phyloP scores from a whole-genome alignment of 116 monocot species.

The Cymodocea nodosa region DNA sequence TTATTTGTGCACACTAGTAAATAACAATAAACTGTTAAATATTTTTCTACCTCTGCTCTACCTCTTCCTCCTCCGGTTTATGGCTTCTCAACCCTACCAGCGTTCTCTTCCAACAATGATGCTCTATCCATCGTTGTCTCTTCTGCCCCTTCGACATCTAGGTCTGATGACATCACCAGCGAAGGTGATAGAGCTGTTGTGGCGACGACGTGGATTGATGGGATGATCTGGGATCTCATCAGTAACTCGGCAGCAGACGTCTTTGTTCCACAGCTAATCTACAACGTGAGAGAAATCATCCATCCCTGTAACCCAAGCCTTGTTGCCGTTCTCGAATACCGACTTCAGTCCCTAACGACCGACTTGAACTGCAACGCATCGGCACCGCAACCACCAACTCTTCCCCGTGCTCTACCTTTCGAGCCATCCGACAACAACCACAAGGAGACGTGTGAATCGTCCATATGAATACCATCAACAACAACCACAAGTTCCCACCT shows the following conservation, averaged over 20 bases:
- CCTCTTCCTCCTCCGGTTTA: slow-evolving; percentile 15
- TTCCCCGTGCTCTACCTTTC: neutral
- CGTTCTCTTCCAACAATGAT: slow-evolving; percentile 36
- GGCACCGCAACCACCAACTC: neutral
- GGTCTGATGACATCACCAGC: neutral
- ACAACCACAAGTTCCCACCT: neutral
- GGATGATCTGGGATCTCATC: slow-evolving; percentile 68
- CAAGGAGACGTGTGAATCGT: slow-evolving; percentile 7
- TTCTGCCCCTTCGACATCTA: neutral
- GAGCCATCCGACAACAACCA: slow-evolving; percentile 9
- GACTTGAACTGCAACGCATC: neutral
- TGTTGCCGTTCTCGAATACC: slow-evolving; percentile 61
- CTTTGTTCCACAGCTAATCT: slow-evolving; percentile 70
- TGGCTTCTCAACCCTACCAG: slow-evolving; percentile 55
- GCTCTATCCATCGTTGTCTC: neutral
- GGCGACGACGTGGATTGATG: slow-evolving; percentile 53
- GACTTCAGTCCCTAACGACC: slow-evolving; percentile 52
- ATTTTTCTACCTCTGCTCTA: slow-evolving; percentile 8
- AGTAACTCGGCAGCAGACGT: slow-evolving; percentile 38
- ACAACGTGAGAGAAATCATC: slow-evolving; percentile 77
- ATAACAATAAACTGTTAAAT: no score
- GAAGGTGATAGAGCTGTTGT: neutral
- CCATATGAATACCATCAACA: neutral
- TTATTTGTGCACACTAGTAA: no score
- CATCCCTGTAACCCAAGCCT: slow-evolving; percentile 83